Evolutionary conservation across 768 basidiomycete species (phyloP).

Genomic region (Pisolithus orientalis): DNA sequence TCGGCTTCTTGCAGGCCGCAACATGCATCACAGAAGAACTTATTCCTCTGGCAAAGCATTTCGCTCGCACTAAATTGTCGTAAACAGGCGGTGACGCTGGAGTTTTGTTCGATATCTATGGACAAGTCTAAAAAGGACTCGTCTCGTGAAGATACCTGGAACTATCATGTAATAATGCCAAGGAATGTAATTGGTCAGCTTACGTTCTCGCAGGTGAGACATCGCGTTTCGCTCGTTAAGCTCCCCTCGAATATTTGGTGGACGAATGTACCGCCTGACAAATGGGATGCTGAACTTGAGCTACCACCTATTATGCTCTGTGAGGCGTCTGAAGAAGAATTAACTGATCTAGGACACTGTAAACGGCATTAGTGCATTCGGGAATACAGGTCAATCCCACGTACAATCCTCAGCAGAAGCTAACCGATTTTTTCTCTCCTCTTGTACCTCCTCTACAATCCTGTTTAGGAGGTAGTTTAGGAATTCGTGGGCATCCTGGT

Average conservation of each 20-base stretch:
- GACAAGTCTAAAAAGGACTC: conserved; percentile 98
- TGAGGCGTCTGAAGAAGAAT: conserved; percentile 44
- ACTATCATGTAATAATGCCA: conserved; percentile 8
- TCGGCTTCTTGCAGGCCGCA: conserved; percentile 97
- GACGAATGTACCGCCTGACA: conserved; percentile 67
- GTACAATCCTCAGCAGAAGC: conserved; percentile 59
- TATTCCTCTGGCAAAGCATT: conserved; percentile 97
- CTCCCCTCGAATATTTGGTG: conserved; percentile 91
- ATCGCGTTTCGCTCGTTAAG: conserved; percentile 95
- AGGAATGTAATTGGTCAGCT: conserved; percentile 1
- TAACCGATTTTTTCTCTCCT: conserved; percentile 46
- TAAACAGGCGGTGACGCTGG: conserved; percentile 92
- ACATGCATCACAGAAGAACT: conserved; percentile 97
- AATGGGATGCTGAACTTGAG: conserved; percentile 41
- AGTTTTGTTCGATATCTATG: conserved; percentile 98
- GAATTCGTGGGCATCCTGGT: conserved; percentile 99
- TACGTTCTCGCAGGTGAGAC: conserved; percentile 96
- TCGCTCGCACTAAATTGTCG: conserved; percentile 96
- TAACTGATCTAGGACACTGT: conserved; percentile 59
- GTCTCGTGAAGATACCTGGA: conserved; percentile 85
- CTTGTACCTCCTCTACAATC: conserved; percentile 89
- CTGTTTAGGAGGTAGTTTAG: conserved; percentile 89
- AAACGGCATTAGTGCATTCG: conserved; percentile 2
- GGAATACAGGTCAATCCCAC: conserved; percentile 23
- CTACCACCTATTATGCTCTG: conserved; percentile 35